A percentile compares a stretch with the other conserved stretches of the same genome.
Conservation (phyloP, 1,284 basidiomycete species). For the Malassezia globosa region DNA sequence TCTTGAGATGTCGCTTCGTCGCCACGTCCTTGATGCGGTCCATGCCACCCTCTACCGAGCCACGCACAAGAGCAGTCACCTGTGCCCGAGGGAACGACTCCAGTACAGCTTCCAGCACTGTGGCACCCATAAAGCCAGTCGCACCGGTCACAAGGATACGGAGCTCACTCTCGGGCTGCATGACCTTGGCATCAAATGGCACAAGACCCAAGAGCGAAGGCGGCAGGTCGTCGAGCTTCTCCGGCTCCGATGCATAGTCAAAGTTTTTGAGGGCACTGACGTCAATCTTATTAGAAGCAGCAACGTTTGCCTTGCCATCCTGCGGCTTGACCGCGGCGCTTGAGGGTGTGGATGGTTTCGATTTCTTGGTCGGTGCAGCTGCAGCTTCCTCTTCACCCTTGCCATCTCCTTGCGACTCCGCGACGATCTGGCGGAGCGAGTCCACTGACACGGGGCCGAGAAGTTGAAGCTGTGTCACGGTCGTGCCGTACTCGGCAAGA, state of each 20-base stretch:
- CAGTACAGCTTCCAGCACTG: constrained; percentile 39
- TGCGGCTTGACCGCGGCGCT: too few species aligned
- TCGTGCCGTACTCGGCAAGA: constrained; percentile 15
- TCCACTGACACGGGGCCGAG: constrained; percentile 18
- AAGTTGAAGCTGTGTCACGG: constrained; percentile 18
- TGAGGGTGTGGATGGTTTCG: not conserved
- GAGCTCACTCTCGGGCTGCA: constrained; percentile 22
- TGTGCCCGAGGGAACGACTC: constrained; percentile 28
- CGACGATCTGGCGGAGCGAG: constrained; percentile 16
- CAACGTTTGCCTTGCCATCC: not conserved
- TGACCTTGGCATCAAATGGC: constrained; percentile 13
- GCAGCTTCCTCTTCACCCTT: constrained; percentile 2
- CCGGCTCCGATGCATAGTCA: constrained; percentile 17
- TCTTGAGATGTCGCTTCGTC: constrained; percentile 6
- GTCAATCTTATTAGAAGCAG: constrained; percentile 3
- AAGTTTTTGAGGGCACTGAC: constrained; percentile 5
- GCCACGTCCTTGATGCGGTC: constrained; percentile 30
- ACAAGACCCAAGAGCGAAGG: constrained; percentile 13
- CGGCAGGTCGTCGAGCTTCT: constrained; percentile 19
- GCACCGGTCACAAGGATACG: constrained; percentile 45
- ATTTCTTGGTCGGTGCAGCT: not conserved
- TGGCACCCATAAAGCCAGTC: constrained; percentile 46
- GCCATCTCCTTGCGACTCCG: constrained; percentile 3
- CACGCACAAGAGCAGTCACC: constrained; percentile 46
- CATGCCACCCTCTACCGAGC: constrained; percentile 41